Base-by-base conservation (phyloP, 371 early-diverging fungal genomes). In the Actinomortierella ambigua region DNA sequence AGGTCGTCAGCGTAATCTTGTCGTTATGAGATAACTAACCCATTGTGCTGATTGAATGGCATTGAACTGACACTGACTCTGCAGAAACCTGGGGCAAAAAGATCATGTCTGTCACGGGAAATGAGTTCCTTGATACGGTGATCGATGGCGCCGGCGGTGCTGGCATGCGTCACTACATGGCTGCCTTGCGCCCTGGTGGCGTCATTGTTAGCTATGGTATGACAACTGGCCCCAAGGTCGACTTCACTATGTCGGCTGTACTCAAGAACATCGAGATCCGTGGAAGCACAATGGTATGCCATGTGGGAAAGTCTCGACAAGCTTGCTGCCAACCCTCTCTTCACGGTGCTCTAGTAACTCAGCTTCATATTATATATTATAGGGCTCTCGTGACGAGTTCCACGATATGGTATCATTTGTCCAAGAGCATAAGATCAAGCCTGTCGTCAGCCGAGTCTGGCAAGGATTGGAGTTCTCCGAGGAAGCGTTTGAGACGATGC, bases 81-180 rank as follows among this genome's bases (percentile, higher is more conserved):
- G 4, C 66, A 88, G 88, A 69, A 17, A 82, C 81, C n/a, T 85
- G 82, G 79, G 71, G 73, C 3, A 57, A 55, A 28, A 77, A 84
- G 24, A 68, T 89, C 15, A 80, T 83, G 49, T 69, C 77, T 24
- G 51, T 80, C 20, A 43, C 81, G 22, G 78, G 77, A 17, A 76
- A 69, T 0, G 77, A 76, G 15, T 55, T 47, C n/a, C 65, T 88
- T 27, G 80, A 86, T 24, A 80, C 85, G 22, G 79, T 91, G 17
- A 81, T 91, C 51, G 92, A 91, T 65, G 88, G 92, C 22, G 87
- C 90, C 23, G 87, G 87, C 28, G 90, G 90, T 24, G 79, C 79
- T 11, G 69, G 82, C 14, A 78, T 79, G 68, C 63, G 61, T 26
- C 55, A 69, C 1, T 81, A 80, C 50, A 50, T 59, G 0, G 56